Base-by-base conservation (phyloP, 2,329 filamentous ascomycete species). In the Aspergillus sp. region DNA sequence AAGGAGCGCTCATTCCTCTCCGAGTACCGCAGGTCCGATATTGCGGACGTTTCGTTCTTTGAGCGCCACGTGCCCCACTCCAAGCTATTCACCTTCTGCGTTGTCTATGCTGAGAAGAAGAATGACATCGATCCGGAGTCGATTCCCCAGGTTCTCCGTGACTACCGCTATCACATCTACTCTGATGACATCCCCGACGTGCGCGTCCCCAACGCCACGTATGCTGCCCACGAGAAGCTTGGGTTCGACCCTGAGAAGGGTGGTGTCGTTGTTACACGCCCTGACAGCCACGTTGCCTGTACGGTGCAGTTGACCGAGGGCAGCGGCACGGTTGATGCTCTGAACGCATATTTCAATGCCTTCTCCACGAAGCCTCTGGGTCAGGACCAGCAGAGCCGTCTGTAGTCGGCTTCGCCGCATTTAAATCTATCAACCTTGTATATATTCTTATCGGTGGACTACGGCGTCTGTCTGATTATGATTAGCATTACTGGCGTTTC, bases 61-160 rank as follows among this genome's bases (percentile, higher is more conserved):
- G 91, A 96, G 75, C 83, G 80, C 41, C 86, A 96, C 77, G 93
- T 92, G 75, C 93, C 93, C 0, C 91, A 96, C 75, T 91, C 88
- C 64, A 79, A 81, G 46, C 92, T 96, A 78, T 93, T 90, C 77
- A 91, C 90, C 1, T 73, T 96, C 56, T 90, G 86, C 68, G 87
- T 90, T 40, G 80, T 96, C 61, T 89, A 96, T 70, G 87, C 90
- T 12, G 80, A 84, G 0, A 81, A 81, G 52, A 84, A 91, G 60
- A 79, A 83, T 40, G 77, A 84, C n/a, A 84, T 96, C 57, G 89
- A 93, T 69, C 89, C 96, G 59, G 77, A 82, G 37, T 83, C 91
- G 63, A 81, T 93, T 2, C 93, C 93, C 0, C 79, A 81, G 19
- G 68, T 90, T 2, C 80, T 97, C 56, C 86, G 84, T 5, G 82